These are phyloP conservation scores for Vitis rotundifolia DNA, from an alignment of 164 flowering plant species.

Conservation along the genomic window DNA sequence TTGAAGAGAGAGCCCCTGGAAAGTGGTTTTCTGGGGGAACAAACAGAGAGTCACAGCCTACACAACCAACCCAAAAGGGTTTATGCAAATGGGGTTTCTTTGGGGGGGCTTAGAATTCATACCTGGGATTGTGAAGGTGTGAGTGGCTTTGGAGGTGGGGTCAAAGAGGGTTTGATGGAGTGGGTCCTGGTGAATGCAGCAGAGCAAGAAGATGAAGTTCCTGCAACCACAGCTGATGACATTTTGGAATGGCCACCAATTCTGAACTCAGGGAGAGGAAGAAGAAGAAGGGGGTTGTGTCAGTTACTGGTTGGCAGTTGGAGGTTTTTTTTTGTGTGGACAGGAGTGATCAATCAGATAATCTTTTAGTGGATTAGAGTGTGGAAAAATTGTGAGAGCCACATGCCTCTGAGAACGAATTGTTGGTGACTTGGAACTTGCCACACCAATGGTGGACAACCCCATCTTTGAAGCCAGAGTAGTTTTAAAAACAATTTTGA, in stretches of 20 bases:
- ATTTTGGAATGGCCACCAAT: conserved; percentile 16
- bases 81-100: not conserved
- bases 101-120: not conserved
- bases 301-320: not conserved
- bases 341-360: conserved; percentile 13
- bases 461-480: not conserved
- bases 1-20: conserved; percentile 64
- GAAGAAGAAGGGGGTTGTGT: not conserved
- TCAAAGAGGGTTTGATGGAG: conserved; percentile 20
- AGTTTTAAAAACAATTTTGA: too few relatives aligned
- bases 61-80: not conserved
- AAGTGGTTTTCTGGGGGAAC: conserved; percentile 52
- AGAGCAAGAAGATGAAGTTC: conserved; percentile 45
- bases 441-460: not conserved
- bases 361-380: conserved; percentile 19
- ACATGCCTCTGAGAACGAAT: not conserved
- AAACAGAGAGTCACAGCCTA: not conserved
- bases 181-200: conserved; percentile 28
- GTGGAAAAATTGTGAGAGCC: not conserved
- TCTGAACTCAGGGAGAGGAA: not conserved
- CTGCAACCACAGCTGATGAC: conserved; percentile 49
- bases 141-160: conserved; percentile 16
- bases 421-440: not conserved
- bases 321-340: not conserved
- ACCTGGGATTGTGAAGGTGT: conserved; percentile 35